Percentiles rank a stretch among this genome's conserved stretches.
phyloP scores from a whole-genome alignment of 1,139 yeast genomes.

The Geotrichum cucujoidarum region DNA sequence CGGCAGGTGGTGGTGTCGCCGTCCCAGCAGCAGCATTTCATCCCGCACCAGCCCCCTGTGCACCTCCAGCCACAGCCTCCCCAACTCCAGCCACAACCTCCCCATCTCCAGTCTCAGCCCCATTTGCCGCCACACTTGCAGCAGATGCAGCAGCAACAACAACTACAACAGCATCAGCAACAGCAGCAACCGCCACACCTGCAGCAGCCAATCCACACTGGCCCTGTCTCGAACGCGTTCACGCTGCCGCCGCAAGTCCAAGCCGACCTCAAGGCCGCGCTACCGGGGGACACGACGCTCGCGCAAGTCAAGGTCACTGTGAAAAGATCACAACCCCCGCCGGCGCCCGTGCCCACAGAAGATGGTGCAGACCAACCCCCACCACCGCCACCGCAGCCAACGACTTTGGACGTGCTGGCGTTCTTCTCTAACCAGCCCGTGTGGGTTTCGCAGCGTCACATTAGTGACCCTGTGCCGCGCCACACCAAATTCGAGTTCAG shows the following conservation, averaged over 20 bases:
- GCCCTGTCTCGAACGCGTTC: slow-evolving; percentile 20
- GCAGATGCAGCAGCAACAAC: slow-evolving; percentile 17
- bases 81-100: slow-evolving; percentile 12
- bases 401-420: slow-evolving; percentile 42
- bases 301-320: slow-evolving; percentile 13
- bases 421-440: slow-evolving; percentile 86
- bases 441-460: slow-evolving; percentile 48
- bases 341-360: not conserved
- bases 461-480: slow-evolving; percentile 26
- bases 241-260: slow-evolving; percentile 30
- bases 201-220: slow-evolving; percentile 24
- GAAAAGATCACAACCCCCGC: slow-evolving; percentile 16
- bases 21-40: slow-evolving; percentile 2
- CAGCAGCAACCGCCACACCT: slow-evolving; percentile 19
- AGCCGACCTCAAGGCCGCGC: slow-evolving; percentile 23
- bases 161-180: slow-evolving; percentile 13
- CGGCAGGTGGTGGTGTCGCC: slow-evolving; percentile 1
- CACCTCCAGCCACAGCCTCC: slow-evolving; percentile 19
- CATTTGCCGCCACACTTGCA: not conserved
- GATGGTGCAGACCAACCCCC: too few species aligned
- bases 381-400: too few species aligned
- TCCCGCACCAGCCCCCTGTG: slow-evolving; percentile 22
- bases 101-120: slow-evolving; percentile 15
- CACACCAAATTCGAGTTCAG: slow-evolving; percentile 11
- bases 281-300: slow-evolving; percentile 9